Percentiles rank a stretch among this genome's conserved stretches.
Conservation (phyloP, 257 asterid genomes). For the Knoxia roxburghii region DNA sequence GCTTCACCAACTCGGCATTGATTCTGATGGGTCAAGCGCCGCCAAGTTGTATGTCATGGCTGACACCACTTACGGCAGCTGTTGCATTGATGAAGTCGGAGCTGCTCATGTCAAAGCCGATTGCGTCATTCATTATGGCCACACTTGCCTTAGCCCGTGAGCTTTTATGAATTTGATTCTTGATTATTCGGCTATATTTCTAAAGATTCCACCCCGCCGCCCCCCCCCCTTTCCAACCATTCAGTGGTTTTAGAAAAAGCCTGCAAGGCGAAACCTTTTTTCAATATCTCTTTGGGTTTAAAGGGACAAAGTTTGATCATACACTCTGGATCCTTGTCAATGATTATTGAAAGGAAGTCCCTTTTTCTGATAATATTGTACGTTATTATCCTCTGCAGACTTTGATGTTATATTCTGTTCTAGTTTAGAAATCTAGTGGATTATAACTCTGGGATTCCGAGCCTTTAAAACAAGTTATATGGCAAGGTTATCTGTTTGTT, state of each 20-base stretch:
- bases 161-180: slow-evolving; percentile 12
- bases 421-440: neutral
- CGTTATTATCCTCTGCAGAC: neutral
- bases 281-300: no score
- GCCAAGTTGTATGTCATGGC: slow-evolving; percentile 88
- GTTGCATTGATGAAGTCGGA: slow-evolving; percentile 96
- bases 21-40: slow-evolving; percentile 10
- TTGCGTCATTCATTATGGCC: slow-evolving; percentile 76
- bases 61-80: slow-evolving; percentile 88
- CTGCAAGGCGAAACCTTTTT: neutral
- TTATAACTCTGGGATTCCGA: neutral
- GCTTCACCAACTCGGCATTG: slow-evolving; percentile 18
- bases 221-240: no score
- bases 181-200: neutral
- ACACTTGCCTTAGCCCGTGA: slow-evolving; percentile 95
- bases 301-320: neutral
- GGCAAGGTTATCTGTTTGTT: neutral
- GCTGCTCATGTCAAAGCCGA: slow-evolving; percentile 83
- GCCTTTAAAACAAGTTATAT: neutral
- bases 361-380: neutral
- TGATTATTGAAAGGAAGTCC: neutral
- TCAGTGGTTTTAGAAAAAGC: neutral
- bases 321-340: no score
- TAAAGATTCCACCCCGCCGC: no score
- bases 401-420: neutral